Conservation (phyloP, 1,139 yeast genomes). For the Arxiozyma heterogenica region DNA sequence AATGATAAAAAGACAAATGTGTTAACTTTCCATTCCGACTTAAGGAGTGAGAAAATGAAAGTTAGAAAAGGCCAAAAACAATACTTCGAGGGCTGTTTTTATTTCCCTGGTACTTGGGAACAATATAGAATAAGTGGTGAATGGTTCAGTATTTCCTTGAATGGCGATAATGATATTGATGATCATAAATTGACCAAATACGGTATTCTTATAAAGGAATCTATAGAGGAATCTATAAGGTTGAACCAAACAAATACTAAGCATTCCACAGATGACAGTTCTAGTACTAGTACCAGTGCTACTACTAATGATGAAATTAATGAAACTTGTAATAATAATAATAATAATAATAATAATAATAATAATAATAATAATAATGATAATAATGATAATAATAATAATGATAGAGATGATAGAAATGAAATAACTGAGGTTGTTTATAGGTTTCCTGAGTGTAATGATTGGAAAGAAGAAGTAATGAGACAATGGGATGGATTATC, state of each 20-base stretch:
- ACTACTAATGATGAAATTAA: background rate
- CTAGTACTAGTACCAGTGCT: conserved; percentile 2
- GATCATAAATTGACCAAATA: conserved; percentile 12
- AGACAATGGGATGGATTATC: conserved; percentile 59
- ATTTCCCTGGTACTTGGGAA: conserved; percentile 49
- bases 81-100: conserved; percentile 64
- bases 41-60: conserved; percentile 51
- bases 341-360: conserved; percentile 8
- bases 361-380: conserved; percentile 1
- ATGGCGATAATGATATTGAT: conserved; percentile 3
- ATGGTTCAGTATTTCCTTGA: conserved; percentile 32
- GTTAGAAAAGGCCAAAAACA: conserved; percentile 37
- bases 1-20: conserved; percentile 60
- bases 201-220: conserved; percentile 15
- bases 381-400: conserved; percentile 4
- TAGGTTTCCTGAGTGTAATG: conserved; percentile 42
- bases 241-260: background rate
- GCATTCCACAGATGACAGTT: background rate
- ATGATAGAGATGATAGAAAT: conserved; percentile 7
- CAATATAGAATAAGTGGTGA: conserved; percentile 68
- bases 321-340: conserved; percentile 4
- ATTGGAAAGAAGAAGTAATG: conserved; percentile 55
- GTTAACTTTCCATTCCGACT: conserved; percentile 63
- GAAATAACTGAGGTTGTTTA: conserved; percentile 7
- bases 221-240: background rate